Percentiles rank a stretch among this genome's conserved stretches.
Conservation (phyloP, 73 alveolate genomes). For the Paramecium bursaria region DNA sequence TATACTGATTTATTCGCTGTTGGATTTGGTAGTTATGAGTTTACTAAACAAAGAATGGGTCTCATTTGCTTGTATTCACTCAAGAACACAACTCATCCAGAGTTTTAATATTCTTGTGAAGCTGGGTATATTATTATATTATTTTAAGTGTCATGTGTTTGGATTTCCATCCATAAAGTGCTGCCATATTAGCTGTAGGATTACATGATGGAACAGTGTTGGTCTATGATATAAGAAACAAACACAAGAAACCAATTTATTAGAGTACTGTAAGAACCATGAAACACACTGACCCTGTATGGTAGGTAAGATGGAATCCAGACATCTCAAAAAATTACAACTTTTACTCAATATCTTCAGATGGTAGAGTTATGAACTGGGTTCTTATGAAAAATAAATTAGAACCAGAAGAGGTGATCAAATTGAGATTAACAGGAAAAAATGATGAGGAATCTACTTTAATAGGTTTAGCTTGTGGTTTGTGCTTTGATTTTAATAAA, state of each 20-base stretch:
- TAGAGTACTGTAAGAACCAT: constrained; percentile 96
- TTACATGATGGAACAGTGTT: constrained; percentile 99
- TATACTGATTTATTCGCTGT: constrained; percentile 99
- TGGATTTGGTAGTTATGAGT: constrained; percentile 97
- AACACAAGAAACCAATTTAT: constrained; percentile 96
- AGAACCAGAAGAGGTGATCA: constrained; percentile 91
- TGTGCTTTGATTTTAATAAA: constrained; percentile 98
- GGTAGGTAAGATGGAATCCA: constrained; percentile 98
- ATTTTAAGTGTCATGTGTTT: constrained; percentile 86
- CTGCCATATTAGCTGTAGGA: constrained; percentile 99
- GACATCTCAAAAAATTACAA: constrained; percentile 85
- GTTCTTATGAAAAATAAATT: constrained; percentile 93
- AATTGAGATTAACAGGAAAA: constrained; percentile 86
- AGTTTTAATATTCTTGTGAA: constrained; percentile 96
- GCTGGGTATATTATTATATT: constrained; percentile 79
- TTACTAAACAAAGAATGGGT: constrained; percentile 95
- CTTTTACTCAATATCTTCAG: constrained; percentile 98
- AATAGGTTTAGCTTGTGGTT: constrained; percentile 99
- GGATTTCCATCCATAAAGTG: constrained; percentile 98
- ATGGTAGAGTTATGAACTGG: constrained; percentile 99
- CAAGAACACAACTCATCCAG: constrained; percentile 99
- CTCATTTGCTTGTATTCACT: constrained; percentile 97
- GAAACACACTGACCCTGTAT: constrained; percentile 99
- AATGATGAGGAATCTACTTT: constrained; percentile 85
- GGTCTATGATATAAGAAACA: constrained; percentile 98